These are phyloP conservation scores for Fragilaria crotonensis DNA, from an alignment of 108 stramenopile species.

Conservation along the genomic window DNA sequence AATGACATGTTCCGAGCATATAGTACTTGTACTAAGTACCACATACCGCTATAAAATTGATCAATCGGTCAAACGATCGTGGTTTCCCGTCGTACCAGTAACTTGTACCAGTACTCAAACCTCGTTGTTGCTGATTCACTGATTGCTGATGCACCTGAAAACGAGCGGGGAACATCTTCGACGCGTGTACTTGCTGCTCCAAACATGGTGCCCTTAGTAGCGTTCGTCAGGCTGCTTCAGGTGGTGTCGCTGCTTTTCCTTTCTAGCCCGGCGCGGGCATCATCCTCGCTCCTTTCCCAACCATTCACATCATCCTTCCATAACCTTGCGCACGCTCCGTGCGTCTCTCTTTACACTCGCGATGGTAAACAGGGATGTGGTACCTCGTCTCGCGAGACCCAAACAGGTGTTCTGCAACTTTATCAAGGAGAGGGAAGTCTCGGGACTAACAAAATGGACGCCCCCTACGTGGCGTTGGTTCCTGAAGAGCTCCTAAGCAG, in stretches of 20 bases:
- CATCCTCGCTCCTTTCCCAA: slow-evolving; percentile 14
- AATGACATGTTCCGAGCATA: no score
- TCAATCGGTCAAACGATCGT: no score
- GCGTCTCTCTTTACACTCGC: slow-evolving; percentile 70
- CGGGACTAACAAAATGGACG: neutral
- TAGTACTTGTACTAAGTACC: no score
- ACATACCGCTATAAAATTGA: no score
- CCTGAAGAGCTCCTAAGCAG: slow-evolving; percentile 51
- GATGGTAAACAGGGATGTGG: slow-evolving; percentile 77
- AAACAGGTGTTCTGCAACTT: slow-evolving; percentile 49
- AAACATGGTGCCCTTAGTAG: no score
- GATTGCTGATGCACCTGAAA: no score
- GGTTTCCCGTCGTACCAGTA: no score
- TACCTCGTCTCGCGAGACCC: slow-evolving; percentile 39
- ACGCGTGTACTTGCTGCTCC: no score
- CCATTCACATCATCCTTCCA: slow-evolving; percentile 60
- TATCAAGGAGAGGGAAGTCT: slow-evolving; percentile 20
- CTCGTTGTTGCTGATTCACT: no score
- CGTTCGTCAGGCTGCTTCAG: no score
- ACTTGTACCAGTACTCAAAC: no score
- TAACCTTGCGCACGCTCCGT: slow-evolving; percentile 49
- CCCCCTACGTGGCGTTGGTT: slow-evolving; percentile 58
- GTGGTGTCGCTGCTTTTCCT: neutral
- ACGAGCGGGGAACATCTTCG: no score
- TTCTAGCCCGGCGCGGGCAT: slow-evolving; percentile 5